Conservation (phyloP, 305 asterid species). For the Rubia balearica region DNA sequence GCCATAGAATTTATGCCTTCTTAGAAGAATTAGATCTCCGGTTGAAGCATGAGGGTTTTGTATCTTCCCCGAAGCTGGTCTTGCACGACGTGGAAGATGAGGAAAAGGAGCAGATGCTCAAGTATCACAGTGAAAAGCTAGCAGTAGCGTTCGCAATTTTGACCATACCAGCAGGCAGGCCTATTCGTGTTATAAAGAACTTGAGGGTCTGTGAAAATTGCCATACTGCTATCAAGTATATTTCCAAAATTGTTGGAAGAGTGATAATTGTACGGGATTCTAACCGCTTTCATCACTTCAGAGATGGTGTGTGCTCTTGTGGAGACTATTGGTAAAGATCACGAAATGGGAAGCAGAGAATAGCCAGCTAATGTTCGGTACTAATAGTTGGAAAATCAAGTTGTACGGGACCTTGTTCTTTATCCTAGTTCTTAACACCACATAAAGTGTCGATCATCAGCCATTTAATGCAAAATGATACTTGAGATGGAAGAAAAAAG, state of each 20-base stretch:
- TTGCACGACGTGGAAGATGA: conserved; percentile 92
- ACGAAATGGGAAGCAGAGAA: not conserved
- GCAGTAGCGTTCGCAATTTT: conserved; percentile 83
- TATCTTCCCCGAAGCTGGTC: conserved; percentile 67
- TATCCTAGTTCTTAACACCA: not conserved
- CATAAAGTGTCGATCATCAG: not conserved
- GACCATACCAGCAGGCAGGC: conserved; percentile 63
- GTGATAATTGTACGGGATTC: conserved; percentile 71
- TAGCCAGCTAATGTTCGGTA: not conserved
- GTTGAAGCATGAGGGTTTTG: conserved; percentile 65
- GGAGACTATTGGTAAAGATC: conserved; percentile 72
- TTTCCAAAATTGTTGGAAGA: conserved; percentile 70
- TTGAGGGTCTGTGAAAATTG: conserved; percentile 86
- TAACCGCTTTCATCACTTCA: conserved; percentile 86
- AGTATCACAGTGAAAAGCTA: conserved; percentile 78
- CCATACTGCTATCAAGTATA: conserved; percentile 65
- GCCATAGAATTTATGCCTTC: conserved; percentile 46
- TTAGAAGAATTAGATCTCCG: conserved; percentile 60
- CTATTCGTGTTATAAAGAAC: conserved; percentile 77
- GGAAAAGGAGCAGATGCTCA: conserved; percentile 78
- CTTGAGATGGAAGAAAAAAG: too few species aligned
- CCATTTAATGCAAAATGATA: not conserved
- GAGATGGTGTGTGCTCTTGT: conserved; percentile 70
- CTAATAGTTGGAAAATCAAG: not conserved
- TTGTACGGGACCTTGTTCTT: not conserved